Base-by-base conservation (phyloP, 2,329 filamentous ascomycete genomes). In the Colletotrichum navitas region DNA sequence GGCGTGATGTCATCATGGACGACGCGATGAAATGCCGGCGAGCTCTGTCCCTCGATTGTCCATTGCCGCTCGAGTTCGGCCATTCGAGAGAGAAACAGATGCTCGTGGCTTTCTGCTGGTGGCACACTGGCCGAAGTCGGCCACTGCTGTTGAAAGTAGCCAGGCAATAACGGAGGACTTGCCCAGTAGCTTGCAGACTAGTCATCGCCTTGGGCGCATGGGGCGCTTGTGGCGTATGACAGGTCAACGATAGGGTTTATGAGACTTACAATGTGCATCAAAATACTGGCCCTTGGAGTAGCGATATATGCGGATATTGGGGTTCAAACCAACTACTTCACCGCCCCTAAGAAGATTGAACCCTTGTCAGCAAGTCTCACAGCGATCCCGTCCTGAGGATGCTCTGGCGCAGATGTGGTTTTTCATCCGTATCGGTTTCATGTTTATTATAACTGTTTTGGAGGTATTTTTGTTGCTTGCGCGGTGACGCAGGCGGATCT, bases 201-300 rank as follows among this genome's bases (percentile, higher is more conserved):
- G 26, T 43, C n/a, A 51, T 54, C 52, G 14, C 24, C 66, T 16
- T 34, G 39, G 45, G 65, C 45, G 52, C 24, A 34, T 60, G 65
- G 39, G 45, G 65, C 45, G 52, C 24, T n/a, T 60, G 65, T 68
- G 69, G 59, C 65, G 65, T 64, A 63, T 69, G 69, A 68, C 69
- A 71, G 60, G 65, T 68, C 47, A 63, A 68, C 26, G 65, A 60
- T 16, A 41, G 63, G 52, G 54, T 45, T 47, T 21, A 16, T 55
- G 52, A 61, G 65, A 74, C 92, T 77, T 88, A 95, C 94, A 98
- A 80, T 98, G 95, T 76, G 93, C 92, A 78, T 94, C 94, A 79
- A 98, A 98, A 80, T 95, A 97, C 79, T 98, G 94, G 0, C 93
- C 94, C 74, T 92, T 89, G 1, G 87, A 89, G 81, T 98, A 98